Evolutionary conservation across 805 yeast genomes (phyloP).

Genomic region (Yarrowia sp.): DNA sequence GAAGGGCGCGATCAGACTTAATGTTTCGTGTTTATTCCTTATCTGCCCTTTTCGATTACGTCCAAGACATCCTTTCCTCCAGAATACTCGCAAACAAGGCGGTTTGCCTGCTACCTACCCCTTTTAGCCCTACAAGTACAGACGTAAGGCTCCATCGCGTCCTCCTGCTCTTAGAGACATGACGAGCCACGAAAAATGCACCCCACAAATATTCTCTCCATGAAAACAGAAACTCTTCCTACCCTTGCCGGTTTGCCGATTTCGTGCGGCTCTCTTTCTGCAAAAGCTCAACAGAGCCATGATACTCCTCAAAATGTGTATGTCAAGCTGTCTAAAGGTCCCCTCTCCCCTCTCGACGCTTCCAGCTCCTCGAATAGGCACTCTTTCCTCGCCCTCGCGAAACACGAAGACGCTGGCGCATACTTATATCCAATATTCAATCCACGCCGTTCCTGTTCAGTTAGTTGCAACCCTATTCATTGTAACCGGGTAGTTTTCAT

Average conservation of each 20-base stretch:
- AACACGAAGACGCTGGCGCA: not conserved
- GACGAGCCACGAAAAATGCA: not conserved
- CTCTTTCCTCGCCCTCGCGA: not conserved
- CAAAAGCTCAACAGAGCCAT: not conserved
- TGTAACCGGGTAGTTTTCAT: conserved; percentile 7
- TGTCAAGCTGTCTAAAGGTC: no score
- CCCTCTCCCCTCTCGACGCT: not conserved
- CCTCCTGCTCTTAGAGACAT: not conserved
- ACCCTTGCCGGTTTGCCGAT: conserved; percentile 1
- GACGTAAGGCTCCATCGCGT: not conserved
- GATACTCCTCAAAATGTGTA: not conserved
- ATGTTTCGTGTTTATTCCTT: no score
- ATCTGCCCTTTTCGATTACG: no score
- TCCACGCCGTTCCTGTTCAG: not conserved
- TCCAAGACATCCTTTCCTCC: no score
- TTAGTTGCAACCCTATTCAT: not conserved
- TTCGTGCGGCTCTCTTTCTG: not conserved
- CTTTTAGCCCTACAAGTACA: no score
- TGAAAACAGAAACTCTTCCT: not conserved
- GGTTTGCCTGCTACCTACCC: no score
- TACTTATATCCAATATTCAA: not conserved
- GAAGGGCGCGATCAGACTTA: no score
- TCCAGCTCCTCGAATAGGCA: conserved; percentile 3
- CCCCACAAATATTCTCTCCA: not conserved
- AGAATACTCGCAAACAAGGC: no score